Evolutionary conservation across 225 moss, liverwort and hornwort genomes (phyloP), one percentile per base, ranked within the genome.

Genomic region (Straminergon stramineum): DNA sequence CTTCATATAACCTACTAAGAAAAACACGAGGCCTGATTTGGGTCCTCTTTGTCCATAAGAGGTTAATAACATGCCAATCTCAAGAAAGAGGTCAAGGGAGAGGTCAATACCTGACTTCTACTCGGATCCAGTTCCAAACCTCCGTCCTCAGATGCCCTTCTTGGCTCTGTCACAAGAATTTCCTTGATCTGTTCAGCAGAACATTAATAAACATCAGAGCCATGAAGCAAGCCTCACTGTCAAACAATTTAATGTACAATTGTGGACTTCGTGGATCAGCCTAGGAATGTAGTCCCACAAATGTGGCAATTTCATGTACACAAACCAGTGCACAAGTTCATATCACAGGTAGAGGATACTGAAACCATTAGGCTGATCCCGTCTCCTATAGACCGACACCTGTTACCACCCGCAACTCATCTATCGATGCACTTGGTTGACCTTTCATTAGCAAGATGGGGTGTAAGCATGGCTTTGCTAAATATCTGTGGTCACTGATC

Each of bases 61-160:
- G 39, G 5, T 18, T 58, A 39, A 28, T 28, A 39, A 80, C 39
- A 39, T 39, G 80, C 58, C 58, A 80, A 80, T 55, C 56, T 24
- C 56, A 56, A 56, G 23, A 78, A 78, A 37, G 24, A 10, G 16
- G 79, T 79, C 35, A 56, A n/a, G 26, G 19, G 60, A 58, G 41
- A 60, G 81, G 26, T 67, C 75, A 78, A 57, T 88, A 93, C 91
- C 93, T 89, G 88, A 74, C 58, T 78, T 78, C 60, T 83, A 53
- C 76, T 85, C 61, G 83, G 67, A 61, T 89, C 89, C 17, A 67
- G 61, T 53, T 87, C 66, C 65, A 45, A 81, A 58, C 58, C 60
- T 85, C 90, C 89, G 52, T 88, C 88, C 64, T 79, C 93, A 78
- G 81, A 82, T 66, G 61, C 67, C 85, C 48, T 92, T 53, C 68